Conservation (phyloP, 139 green algal genomes). For the Micractinium conductrix region DNA sequence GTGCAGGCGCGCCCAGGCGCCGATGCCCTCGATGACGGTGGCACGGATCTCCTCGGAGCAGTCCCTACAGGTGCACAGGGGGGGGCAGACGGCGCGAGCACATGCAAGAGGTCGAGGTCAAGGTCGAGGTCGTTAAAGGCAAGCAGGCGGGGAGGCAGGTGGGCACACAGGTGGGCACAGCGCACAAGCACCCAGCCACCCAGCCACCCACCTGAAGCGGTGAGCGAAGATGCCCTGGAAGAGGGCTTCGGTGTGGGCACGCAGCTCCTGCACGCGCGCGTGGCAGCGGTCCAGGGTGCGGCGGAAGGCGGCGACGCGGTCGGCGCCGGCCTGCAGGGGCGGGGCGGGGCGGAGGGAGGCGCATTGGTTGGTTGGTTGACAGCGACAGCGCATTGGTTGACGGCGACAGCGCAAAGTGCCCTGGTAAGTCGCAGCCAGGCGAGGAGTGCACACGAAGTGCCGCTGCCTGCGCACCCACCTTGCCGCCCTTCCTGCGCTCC, state of each 20-base stretch:
- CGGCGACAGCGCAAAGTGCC: background rate
- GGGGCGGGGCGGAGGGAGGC: background rate
- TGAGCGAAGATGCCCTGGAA: constrained; percentile 68
- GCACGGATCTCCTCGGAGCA: constrained; percentile 72
- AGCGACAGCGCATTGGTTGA: no score
- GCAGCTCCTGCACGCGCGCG: constrained; percentile 54
- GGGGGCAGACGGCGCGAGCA: no score
- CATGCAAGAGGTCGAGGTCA: no score
- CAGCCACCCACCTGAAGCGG: constrained; percentile 56
- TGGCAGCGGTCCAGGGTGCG: constrained; percentile 57
- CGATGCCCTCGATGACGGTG: constrained; percentile 82
- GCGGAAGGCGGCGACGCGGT: constrained; percentile 51
- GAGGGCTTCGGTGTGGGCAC: constrained; percentile 54
- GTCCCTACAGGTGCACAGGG: constrained; percentile 69
- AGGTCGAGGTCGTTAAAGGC: no score
- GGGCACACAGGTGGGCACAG: no score
- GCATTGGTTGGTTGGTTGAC: no score
- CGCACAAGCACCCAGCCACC: background rate
- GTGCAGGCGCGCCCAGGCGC: constrained; percentile 76
- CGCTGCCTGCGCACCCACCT: background rate
- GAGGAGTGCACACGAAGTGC: background rate
- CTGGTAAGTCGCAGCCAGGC: background rate
- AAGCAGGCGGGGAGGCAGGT: no score
- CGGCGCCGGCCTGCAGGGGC: background rate
- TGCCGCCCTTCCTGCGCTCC: constrained; percentile 27